Evolutionary conservation across 495 filamentous ascomycete genomes (phyloP), one percentile per base, ranked within the genome.

Genomic region (Oidiodendron maius): DNA sequence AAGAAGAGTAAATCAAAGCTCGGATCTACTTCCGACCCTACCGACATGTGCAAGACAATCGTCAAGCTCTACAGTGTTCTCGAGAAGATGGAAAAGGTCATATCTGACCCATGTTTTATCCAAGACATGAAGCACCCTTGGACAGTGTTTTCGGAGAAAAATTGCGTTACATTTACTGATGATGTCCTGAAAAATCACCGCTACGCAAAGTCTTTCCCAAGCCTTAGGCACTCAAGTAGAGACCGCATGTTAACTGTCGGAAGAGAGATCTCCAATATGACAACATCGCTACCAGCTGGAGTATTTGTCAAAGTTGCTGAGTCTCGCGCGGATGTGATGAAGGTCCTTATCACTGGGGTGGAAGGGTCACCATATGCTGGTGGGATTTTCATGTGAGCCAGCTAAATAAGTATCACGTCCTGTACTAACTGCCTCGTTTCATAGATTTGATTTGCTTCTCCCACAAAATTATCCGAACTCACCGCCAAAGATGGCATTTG

Each of bases 281-380:
- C 65, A 24, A 71, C 74, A 2, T 67, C 66, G 16, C 65, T 84
- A 1, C 77, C 80, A 0, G 64, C 71, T 10, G 78, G 79, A 11
- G 80, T 84, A 48, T 83, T 76, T 51, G 66, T 84, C 25, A 71
- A 72, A 17, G 65, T 78, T 45, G 72, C 72, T 15, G 63, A 68
- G 15, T 69, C 65, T 3, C 65, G 80, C 0, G 65, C 72, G 2
- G 80, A 83, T 57, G 55, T 77, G 13, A 70, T 83, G 60, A 81
- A 80, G 55, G 56, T 72, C 18, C 46, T 84, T 51, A 82, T 84
- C 21, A 58, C 76, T 8, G 81, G 80, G 0, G 76, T 78, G 3
- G 55, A 52, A 11, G 69, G 61, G 9, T 81, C 81, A 9, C 81
- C 81, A 12, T 83, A 84, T 67, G 74, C 80, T 52, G 61, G 75